These are phyloP conservation scores for Phoenix dactylifera DNA, from an alignment of 176 grass and related monocot genomes.

Conservation along the genomic window DNA sequence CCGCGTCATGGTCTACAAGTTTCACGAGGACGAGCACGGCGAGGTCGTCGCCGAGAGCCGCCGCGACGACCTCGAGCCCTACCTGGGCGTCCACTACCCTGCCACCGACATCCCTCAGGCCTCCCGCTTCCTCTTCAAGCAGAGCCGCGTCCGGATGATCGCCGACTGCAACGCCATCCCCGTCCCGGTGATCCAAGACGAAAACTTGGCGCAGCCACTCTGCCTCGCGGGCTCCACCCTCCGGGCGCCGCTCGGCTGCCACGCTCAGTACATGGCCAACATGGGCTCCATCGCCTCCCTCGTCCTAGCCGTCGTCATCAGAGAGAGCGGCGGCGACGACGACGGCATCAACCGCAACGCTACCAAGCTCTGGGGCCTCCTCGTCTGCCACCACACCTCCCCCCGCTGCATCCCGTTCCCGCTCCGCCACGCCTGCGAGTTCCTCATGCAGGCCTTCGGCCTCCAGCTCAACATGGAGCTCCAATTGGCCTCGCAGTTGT, in stretches of 20 bases:
- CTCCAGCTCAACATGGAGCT: conserved; percentile 97
- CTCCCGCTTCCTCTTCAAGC: conserved; percentile 91
- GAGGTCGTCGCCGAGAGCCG: conserved; percentile 81
- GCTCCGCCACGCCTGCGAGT: conserved; percentile 89
- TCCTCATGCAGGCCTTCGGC: conserved; percentile 93
- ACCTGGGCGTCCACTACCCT: conserved; percentile 92
- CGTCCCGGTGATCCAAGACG: conserved; percentile 79
- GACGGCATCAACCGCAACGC: conserved; percentile 2
- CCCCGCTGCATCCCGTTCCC: conserved; percentile 86
- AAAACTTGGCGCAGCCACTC: conserved; percentile 49
- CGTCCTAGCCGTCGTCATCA: conserved; percentile 86
- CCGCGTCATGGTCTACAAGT: conserved; percentile 97
- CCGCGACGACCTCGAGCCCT: conserved; percentile 73
- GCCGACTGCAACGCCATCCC: conserved; percentile 58
- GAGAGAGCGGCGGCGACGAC: conserved; percentile 52
- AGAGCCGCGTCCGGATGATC: conserved; percentile 94
- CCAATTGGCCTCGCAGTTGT: conserved; percentile 75
- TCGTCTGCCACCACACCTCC: conserved; percentile 94
- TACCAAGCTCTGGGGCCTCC: conserved; percentile 94
- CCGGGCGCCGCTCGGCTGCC: conserved; percentile 70
- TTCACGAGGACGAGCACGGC: conserved; percentile 94
- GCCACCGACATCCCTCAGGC: conserved; percentile 96
- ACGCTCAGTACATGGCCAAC: conserved; percentile 94
- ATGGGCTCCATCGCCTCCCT: conserved; percentile 96
- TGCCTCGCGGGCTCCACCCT: conserved; percentile 93